phyloP scores from a whole-genome alignment of 768 basidiomycete species.

The Pisolithus orientalis region DNA sequence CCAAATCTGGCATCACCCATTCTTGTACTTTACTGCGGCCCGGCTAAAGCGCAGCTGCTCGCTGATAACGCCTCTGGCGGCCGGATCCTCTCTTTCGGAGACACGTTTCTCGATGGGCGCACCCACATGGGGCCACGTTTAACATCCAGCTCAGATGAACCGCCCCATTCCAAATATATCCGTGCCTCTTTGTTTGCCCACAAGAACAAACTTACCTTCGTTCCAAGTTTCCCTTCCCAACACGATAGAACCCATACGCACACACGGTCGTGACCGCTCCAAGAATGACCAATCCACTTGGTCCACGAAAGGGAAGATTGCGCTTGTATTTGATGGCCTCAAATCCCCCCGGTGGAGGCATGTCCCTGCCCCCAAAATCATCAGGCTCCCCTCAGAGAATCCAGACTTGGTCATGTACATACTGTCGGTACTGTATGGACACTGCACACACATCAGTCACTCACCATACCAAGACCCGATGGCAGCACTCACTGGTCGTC shows the following conservation, averaged over 20 bases:
- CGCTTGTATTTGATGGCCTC: constrained; percentile 92
- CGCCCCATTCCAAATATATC: constrained; percentile 10
- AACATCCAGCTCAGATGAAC: constrained; percentile 49
- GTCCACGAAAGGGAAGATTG: constrained; percentile 86
- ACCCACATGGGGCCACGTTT: constrained; percentile 52
- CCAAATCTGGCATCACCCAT: constrained; percentile 39
- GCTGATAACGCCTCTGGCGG: constrained; percentile 40
- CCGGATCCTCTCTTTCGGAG: constrained; percentile 34
- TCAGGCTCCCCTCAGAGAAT: constrained; percentile 4
- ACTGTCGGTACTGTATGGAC: constrained; percentile 26
- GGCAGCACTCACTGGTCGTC: constrained; percentile 13
- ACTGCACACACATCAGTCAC: constrained; percentile 9
- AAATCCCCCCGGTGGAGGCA: constrained; percentile 93
- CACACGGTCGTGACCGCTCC: constrained; percentile 82
- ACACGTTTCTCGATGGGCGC: constrained; percentile 73
- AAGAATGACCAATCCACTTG: constrained; percentile 79
- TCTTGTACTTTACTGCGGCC: constrained; percentile 31
- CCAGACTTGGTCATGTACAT: constrained; percentile 10
- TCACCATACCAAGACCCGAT: background rate
- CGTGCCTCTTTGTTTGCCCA: constrained; percentile 13
- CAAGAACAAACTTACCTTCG: constrained; percentile 61
- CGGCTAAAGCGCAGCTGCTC: constrained; percentile 26
- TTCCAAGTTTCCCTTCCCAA: constrained; percentile 89
- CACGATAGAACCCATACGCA: constrained; percentile 85
- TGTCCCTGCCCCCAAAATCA: constrained; percentile 56